Percentiles rank a stretch among this genome's conserved stretches.
These are phyloP conservation scores for Herpetospermum pedunculosum DNA, from an alignment of 306 rosid genomes.

Conservation along the genomic window DNA sequence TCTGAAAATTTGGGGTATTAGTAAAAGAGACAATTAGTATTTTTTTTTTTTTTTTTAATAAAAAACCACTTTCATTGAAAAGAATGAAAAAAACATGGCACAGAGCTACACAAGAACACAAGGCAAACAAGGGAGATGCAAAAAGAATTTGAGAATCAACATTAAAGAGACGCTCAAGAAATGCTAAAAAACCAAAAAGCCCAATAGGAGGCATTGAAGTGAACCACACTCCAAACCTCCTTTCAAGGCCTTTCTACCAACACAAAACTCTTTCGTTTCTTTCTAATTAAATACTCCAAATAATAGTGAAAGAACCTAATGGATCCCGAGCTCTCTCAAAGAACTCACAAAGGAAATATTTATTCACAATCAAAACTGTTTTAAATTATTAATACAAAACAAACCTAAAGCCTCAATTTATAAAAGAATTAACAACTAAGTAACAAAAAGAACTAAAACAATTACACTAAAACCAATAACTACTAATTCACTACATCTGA, in stretches of 20 bases:
- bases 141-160: background rate
- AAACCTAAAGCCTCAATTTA: background rate
- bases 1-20: conserved; percentile 31
- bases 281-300: background rate
- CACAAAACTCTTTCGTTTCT: background rate
- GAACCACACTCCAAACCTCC: background rate
- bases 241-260: background rate
- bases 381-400: background rate
- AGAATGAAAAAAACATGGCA: background rate
- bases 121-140: background rate
- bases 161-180: background rate
- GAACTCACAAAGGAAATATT: background rate
- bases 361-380: background rate
- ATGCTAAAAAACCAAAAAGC: background rate
- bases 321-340: background rate
- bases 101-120: background rate
- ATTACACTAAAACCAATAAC: too few relatives aligned
- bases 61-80: background rate
- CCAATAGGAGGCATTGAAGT: background rate
- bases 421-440: too few relatives aligned
- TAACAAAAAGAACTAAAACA: too few relatives aligned
- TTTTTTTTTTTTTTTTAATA: background rate
- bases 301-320: background rate
- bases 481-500: too few relatives aligned
- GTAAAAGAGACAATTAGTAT: background rate